Conservation (phyloP, 2,329 filamentous ascomycete species). For the Alternaria ventricosa region DNA sequence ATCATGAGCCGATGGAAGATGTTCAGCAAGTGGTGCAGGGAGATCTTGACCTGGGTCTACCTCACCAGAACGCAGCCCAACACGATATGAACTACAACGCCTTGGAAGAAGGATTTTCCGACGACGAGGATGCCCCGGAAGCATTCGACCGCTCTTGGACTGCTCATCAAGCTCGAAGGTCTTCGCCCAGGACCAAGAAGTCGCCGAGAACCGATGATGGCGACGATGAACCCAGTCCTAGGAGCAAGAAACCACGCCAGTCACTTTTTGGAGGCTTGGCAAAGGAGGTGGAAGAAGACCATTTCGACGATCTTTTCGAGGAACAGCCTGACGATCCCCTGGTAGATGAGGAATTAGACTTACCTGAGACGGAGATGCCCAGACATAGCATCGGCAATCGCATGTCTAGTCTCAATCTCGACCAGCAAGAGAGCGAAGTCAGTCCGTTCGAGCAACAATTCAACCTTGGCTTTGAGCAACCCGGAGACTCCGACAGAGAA, state of each 20-base stretch:
- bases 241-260: slow-evolving; percentile 17
- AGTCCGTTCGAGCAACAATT: neutral
- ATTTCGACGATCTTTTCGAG: neutral
- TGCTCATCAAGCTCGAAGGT: neutral
- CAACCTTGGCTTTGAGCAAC: slow-evolving; percentile 7
- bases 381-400: slow-evolving; percentile 9
- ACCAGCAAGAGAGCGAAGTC: slow-evolving; percentile 5
- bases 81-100: neutral
- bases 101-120: slow-evolving; percentile 17
- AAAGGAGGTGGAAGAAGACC: neutral
- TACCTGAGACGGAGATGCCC: neutral
- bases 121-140: slow-evolving; percentile 19
- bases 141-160: slow-evolving; percentile 15
- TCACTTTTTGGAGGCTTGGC: slow-evolving; percentile 23
- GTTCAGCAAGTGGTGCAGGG: neutral
- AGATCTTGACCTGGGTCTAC: neutral
- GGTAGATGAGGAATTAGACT: neutral
- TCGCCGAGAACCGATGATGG: slow-evolving; percentile 6
- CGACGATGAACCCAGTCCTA: slow-evolving; percentile 3
- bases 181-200: slow-evolving; percentile 5
- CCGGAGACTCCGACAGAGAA: slow-evolving; percentile 10
- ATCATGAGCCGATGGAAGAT: neutral
- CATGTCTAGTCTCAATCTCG: slow-evolving; percentile 22
- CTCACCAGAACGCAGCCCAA: neutral
- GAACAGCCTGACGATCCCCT: neutral